Evolutionary conservation across 2,329 filamentous ascomycete species (phyloP).

Genomic region (Cercospora beticola): DNA sequence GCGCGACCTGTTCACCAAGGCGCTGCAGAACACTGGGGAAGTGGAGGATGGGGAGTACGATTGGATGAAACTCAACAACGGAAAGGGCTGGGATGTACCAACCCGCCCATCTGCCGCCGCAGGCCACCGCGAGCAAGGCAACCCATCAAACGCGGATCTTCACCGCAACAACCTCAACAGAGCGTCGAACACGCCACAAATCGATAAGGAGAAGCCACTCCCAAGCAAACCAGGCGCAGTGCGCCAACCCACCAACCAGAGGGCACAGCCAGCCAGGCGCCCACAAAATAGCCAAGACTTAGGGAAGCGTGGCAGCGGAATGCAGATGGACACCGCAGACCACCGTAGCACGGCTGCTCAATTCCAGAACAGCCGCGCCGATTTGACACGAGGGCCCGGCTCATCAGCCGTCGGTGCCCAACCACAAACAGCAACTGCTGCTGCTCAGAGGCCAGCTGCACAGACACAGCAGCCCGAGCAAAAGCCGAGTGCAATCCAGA

Average conservation of each 20-base stretch:
- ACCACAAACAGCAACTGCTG: slow-evolving; percentile 16
- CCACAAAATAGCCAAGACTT: slow-evolving; percentile 37
- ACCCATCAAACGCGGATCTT: slow-evolving; percentile 80
- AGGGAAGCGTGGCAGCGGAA: slow-evolving; percentile 73
- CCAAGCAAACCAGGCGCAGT: slow-evolving; percentile 61
- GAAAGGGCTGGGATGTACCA: slow-evolving; percentile 87
- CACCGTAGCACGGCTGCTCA: slow-evolving; percentile 92
- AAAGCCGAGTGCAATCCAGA: slow-evolving; percentile 81
- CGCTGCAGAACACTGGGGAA: slow-evolving; percentile 88
- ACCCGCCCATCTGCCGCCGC: slow-evolving; percentile 67
- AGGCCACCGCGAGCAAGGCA: slow-evolving; percentile 72
- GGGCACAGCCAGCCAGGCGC: slow-evolving; percentile 42
- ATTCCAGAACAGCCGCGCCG: slow-evolving; percentile 89
- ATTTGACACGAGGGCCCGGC: slow-evolving; percentile 29
- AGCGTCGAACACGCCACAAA: slow-evolving; percentile 58
- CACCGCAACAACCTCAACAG: slow-evolving; percentile 56
- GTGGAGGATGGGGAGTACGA: slow-evolving; percentile 98
- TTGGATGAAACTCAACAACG: slow-evolving; percentile 98
- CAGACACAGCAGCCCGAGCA: slow-evolving; percentile 55
- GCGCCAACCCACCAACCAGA: slow-evolving; percentile 68
- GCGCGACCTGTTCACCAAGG: slow-evolving; percentile 92
- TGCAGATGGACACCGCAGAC: slow-evolving; percentile 68
- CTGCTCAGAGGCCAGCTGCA: slow-evolving; percentile 24
- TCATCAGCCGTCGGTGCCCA: slow-evolving; percentile 14
- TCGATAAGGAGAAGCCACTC: slow-evolving; percentile 38